Conservation (phyloP, 192 early-diverging fungal genomes). For the Podila clonocystis region DNA sequence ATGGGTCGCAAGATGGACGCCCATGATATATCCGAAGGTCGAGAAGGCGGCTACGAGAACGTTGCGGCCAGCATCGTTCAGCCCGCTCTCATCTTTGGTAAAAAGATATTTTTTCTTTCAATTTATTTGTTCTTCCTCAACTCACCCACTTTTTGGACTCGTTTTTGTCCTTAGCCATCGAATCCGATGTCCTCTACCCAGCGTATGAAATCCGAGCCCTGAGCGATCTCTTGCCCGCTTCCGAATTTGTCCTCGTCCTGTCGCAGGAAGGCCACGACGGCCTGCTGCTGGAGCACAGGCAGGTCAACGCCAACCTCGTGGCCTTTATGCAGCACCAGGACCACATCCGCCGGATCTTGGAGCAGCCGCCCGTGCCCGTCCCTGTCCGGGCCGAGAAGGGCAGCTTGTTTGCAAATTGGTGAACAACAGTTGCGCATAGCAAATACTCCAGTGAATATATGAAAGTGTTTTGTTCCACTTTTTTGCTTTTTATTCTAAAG, state of each 20-base stretch:
- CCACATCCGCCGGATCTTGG: slow-evolving; percentile 65
- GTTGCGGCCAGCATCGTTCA: slow-evolving; percentile 78
- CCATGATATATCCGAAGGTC: slow-evolving; percentile 85
- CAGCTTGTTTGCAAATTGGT: slow-evolving; percentile 23
- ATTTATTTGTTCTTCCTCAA: neutral
- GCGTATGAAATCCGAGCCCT: slow-evolving; percentile 95
- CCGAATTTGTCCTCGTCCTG: slow-evolving; percentile 88
- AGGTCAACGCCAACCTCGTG: slow-evolving; percentile 84
- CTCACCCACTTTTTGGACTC: neutral
- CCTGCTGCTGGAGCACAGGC: slow-evolving; percentile 95
- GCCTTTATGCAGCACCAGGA: slow-evolving; percentile 75
- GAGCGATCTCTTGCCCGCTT: slow-evolving; percentile 83
- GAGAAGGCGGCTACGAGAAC: slow-evolving; percentile 64
- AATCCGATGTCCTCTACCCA: slow-evolving; percentile 95
- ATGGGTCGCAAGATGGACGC: slow-evolving; percentile 96
- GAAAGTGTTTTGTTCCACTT: too few relatives aligned
- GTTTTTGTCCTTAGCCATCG: slow-evolving; percentile 70
- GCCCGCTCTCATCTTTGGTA: slow-evolving; percentile 90
- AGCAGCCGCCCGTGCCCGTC: slow-evolving; percentile 11
- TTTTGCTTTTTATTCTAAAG: neutral
- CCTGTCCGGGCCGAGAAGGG: slow-evolving; percentile 30
- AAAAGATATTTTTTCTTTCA: neutral
- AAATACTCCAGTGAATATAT: too few relatives aligned
- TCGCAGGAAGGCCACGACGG: slow-evolving; percentile 98
- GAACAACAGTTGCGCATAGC: too few relatives aligned